phyloP scores from a whole-genome alignment of 345 rosid genomes.

The Clausena lansium region DNA sequence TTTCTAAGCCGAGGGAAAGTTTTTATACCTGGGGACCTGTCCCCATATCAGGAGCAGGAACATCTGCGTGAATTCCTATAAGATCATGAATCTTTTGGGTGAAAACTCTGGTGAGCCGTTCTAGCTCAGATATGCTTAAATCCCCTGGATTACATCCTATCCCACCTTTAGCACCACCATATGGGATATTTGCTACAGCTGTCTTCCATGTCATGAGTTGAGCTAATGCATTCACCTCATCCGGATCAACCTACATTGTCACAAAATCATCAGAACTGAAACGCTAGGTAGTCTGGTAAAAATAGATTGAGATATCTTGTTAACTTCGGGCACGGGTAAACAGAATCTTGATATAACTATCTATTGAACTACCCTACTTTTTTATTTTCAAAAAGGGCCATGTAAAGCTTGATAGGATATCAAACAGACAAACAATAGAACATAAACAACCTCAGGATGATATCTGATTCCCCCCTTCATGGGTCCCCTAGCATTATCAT shows the following conservation, averaged over 20 bases:
- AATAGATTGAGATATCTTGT: background rate
- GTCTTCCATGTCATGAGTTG: slow-evolving; percentile 99
- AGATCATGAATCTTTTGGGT: slow-evolving; percentile 95
- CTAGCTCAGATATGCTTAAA: slow-evolving; percentile 69
- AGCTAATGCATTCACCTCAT: slow-evolving; percentile 94
- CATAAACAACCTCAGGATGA: slow-evolving; percentile 75
- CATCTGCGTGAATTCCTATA: slow-evolving; percentile 85
- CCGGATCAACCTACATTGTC: slow-evolving; percentile 76
- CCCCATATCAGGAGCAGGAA: slow-evolving; percentile 99
- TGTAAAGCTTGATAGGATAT: background rate
- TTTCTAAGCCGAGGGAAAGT: background rate
- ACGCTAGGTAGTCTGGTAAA: background rate
- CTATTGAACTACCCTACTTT: background rate
- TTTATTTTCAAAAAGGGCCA: background rate
- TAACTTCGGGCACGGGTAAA: background rate
- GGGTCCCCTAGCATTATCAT: slow-evolving; percentile 98
- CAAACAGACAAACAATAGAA: background rate
- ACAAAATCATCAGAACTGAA: slow-evolving; percentile 7
- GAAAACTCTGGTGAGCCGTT: slow-evolving; percentile 89
- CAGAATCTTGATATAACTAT: background rate
- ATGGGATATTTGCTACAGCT: slow-evolving; percentile 93
- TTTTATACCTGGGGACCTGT: slow-evolving; percentile 81
- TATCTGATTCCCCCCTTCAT: slow-evolving; percentile 99
- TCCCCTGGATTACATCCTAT: slow-evolving; percentile 81
- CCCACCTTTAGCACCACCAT: slow-evolving; percentile 98